Base-by-base conservation (phyloP, 1,284 basidiomycete species). In the Pyrrhoderma noxium region DNA sequence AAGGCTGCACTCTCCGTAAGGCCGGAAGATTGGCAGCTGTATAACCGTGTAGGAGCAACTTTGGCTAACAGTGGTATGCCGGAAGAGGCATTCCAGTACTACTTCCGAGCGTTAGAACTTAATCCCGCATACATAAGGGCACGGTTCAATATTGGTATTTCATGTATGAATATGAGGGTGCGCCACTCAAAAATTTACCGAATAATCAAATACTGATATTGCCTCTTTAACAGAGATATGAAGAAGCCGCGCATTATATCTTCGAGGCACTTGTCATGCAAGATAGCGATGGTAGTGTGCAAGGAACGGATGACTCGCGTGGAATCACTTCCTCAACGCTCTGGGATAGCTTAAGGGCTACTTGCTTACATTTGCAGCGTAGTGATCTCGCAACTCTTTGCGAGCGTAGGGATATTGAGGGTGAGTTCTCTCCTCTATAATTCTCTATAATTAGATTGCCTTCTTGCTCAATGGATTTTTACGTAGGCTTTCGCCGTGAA, bases 21-120 rank as follows among this genome's bases (percentile, higher is more conserved):
- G 52, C 95, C 94, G 1, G 83, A 93, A 56, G 95, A 99, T 63
- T 97, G 92, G 88, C 71, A 95, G 44, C 68, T 99, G 56, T 97
- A 93, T 69, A 99, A 99, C 65, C 82, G 95, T 21, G 88, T 98
- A 22, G 95, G 95, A 13, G 95, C 95, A 14, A 98, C 94, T 1
- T 82, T 97, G 64, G 93, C 93, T 43, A 99, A 99, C 65, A 88
- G 81, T 59, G 94, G 95, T 0, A 76, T 77, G 46, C 81, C 90
- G 16, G 80, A 81, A 39, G 83, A 92, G 56, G 94, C 96, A 8
- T 74, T 97, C 14, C 73, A 86, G 57, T 97, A 92, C 67, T 99
- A 99, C 67, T 81, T 87, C 62, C 81, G 81, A 46, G 96, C 95
- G 2, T 74, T 99, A 36, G 85, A 90, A 57, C 73, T 97, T 51